Conservation (phyloP, 2,329 filamentous ascomycete species). For the Stachybotrys chartarum region DNA sequence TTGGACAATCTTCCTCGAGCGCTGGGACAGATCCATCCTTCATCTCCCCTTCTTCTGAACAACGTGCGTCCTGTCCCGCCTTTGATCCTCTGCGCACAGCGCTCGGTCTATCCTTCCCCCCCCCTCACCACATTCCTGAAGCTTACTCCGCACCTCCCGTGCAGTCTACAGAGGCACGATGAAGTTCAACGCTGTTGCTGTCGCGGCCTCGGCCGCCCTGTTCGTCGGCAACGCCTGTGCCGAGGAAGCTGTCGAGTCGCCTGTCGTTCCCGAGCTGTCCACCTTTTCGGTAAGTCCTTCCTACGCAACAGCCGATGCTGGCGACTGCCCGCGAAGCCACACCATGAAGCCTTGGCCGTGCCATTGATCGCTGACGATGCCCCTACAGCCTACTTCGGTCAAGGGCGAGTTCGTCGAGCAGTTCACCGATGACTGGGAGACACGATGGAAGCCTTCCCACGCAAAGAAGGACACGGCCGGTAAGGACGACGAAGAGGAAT, state of each 20-base stretch:
- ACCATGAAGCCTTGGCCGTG: not conserved
- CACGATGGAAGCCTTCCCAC: constrained; percentile 87
- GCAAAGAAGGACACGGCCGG: constrained; percentile 86
- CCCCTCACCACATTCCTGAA: constrained; percentile 5
- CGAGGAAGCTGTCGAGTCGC: constrained; percentile 58
- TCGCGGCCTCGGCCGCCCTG: constrained; percentile 66
- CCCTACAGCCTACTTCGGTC: constrained; percentile 67
- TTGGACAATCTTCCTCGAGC: constrained; percentile 20
- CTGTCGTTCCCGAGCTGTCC: constrained; percentile 59
- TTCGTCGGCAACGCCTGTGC: constrained; percentile 63
- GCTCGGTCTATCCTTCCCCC: constrained; percentile 9
- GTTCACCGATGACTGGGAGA: constrained; percentile 94
- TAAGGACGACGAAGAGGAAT: constrained; percentile 66
- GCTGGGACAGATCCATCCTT: constrained; percentile 11
- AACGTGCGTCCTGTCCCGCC: constrained; percentile 1
- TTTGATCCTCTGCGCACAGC: constrained; percentile 11
- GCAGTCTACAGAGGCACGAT: constrained; percentile 43
- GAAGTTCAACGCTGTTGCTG: constrained; percentile 77
- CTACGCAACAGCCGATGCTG: not conserved
- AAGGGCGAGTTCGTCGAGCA: constrained; percentile 97
- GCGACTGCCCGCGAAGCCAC: not conserved
- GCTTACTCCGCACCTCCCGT: constrained; percentile 39
- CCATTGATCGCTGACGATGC: constrained; percentile 17
- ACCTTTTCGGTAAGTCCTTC: constrained; percentile 73
- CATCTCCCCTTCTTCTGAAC: constrained; percentile 2